These are phyloP conservation scores for Plantago rigida DNA, from an alignment of 305 asterid genomes.

Conservation along the genomic window DNA sequence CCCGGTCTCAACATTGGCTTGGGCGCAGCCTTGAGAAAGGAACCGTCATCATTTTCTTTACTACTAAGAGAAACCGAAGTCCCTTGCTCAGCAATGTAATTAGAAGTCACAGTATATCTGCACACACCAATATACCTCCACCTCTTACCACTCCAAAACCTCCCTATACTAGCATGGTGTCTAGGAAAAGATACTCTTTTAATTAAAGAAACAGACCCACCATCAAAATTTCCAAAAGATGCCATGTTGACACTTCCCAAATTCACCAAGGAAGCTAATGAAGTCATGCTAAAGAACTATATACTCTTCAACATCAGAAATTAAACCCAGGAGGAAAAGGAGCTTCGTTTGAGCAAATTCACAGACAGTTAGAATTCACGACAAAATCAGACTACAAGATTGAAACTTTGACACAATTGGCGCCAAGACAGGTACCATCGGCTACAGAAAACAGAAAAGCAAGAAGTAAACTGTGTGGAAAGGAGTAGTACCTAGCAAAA, in stretches of 20 bases:
- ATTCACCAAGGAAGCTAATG: slow-evolving; percentile 81
- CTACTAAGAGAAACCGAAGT: slow-evolving; percentile 59
- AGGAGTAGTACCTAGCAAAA: slow-evolving; percentile 12
- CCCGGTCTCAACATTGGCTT: slow-evolving; percentile 61
- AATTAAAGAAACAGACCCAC: slow-evolving; percentile 52
- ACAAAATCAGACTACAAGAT: slow-evolving; percentile 4
- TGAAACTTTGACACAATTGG: slow-evolving; percentile 1
- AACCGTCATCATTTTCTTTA: slow-evolving; percentile 43
- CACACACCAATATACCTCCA: slow-evolving; percentile 73
- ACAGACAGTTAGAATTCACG: slow-evolving; percentile 15
- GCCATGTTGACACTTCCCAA: slow-evolving; percentile 71
- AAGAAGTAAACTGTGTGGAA: no score
- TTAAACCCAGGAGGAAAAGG: slow-evolving; percentile 10
- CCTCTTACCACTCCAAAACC: slow-evolving; percentile 52
- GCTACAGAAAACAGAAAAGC: no score
- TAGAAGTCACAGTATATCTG: slow-evolving; percentile 70
- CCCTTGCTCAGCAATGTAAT: slow-evolving; percentile 63
- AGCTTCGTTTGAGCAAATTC: slow-evolving; percentile 13
- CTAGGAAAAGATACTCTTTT: slow-evolving; percentile 45
- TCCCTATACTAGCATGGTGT: slow-evolving; percentile 43
- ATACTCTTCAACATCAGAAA: slow-evolving; percentile 37
- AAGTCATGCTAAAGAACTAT: slow-evolving; percentile 53
- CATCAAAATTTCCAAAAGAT: slow-evolving; percentile 67
- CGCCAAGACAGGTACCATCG: no score
- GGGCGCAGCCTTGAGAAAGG: slow-evolving; percentile 71